A percentile compares a stretch with the other conserved stretches of the same genome.
These are phyloP conservation scores for Casuarina cunninghamiana DNA, from an alignment of 306 rosid species.

Conservation along the genomic window DNA sequence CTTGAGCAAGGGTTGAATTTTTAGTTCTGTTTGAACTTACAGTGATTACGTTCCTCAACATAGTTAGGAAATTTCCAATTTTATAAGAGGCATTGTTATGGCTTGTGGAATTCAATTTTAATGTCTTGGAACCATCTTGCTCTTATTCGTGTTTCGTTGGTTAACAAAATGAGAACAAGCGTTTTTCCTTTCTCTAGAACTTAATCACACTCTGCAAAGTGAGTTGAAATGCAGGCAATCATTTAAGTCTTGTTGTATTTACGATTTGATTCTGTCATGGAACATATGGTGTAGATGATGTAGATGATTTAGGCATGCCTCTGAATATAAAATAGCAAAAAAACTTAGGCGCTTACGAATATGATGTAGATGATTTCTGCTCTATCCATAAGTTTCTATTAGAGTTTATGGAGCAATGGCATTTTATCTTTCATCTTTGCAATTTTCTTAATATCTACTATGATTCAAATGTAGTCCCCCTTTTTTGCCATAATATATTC, in stretches of 20 bases:
- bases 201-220: not conserved
- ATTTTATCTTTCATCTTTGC: not conserved
- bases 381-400: not conserved
- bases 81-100: not conserved
- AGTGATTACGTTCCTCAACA: not conserved
- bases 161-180: not conserved
- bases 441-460: not conserved
- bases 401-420: not conserved
- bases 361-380: not conserved
- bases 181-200: not conserved
- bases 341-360: not conserved
- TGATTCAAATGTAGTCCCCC: not conserved
- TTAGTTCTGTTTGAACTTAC: not conserved
- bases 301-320: too few relatives aligned
- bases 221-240: not conserved
- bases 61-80: not conserved
- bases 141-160: not conserved
- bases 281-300: not conserved
- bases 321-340: too few relatives aligned
- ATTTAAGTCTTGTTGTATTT: not conserved
- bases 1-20: constrained; percentile 19
- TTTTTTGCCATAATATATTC: not conserved
- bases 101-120: not conserved
- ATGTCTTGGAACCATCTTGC: not conserved
- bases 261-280: not conserved